Base-by-base conservation (phyloP, 2,329 filamentous ascomycete genomes). In the Beauveria rudraprayagi region DNA sequence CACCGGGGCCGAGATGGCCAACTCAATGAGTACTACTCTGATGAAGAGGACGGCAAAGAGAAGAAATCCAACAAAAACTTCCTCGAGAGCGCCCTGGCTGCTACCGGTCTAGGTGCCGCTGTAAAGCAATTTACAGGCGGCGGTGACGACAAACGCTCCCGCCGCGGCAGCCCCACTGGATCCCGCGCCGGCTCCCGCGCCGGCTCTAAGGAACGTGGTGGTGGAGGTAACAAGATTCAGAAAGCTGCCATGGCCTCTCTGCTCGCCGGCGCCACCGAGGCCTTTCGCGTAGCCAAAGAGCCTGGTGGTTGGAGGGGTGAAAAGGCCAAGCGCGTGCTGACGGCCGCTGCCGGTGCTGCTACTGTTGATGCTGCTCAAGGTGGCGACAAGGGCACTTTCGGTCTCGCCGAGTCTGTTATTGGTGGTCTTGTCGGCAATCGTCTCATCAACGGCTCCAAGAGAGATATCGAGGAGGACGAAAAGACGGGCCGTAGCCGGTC, bases 201-300 rank as follows among this genome's bases (percentile, higher is more conserved):
- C 37, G 76, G 79, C 60, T 79, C 81, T 48, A 43, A 79, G 75
- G 65, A 78, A 61, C 80, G 78, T 46, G 72, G 78, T 46, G 72
- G 70, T 34, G 70, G 71, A 14, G 74, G 78, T 41, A 80, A 78
- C 67, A 90, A 90, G 67, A 83, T 91, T 52, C 86, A 92, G 66
- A 91, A 96, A 75, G 92, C 92, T 40, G 91, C 92, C 71, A 93
- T 94, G 78, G 92, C 93, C 40, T 94, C 92, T 22, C 80, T 97
- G 44, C 83, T 96, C 52, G 92, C 93, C 34, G 93, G 92, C 68
- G 93, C 92, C 46, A 89, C 92, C 60, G 92, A 97, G 74, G 93
- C 93, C 47, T 96, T 96, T 80, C 88, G 91, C 64, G 87, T 92
- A 61, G 87, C 92, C 71, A 96, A 93, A 69, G 89, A 94, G 64